A percentile compares a stretch with the other conserved stretches of the same genome.
Conservation (phyloP, 768 basidiomycete genomes). For the Suillus americanus region DNA sequence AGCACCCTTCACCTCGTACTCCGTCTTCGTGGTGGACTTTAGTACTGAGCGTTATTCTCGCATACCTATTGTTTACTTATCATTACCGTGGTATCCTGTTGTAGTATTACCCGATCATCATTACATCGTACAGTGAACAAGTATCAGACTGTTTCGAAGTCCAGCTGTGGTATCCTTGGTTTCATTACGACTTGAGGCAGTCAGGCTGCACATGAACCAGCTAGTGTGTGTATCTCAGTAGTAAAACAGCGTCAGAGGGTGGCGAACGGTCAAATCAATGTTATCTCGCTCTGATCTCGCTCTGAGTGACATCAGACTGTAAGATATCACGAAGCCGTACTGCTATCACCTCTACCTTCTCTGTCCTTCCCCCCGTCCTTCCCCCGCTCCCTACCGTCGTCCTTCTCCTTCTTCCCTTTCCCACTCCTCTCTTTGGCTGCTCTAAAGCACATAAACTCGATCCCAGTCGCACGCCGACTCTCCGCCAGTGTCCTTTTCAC, state of each 20-base stretch:
- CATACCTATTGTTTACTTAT: neutral
- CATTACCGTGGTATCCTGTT: neutral
- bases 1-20: slow-evolving; percentile 65
- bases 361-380: slow-evolving; percentile 14
- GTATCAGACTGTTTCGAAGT: neutral
- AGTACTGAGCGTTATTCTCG: neutral
- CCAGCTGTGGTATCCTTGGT: neutral
- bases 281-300: too few relatives aligned
- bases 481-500: slow-evolving; percentile 91
- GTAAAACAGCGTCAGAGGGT: neutral
- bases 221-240: neutral
- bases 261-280: neutral
- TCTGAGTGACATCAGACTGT: neutral
- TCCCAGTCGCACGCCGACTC: slow-evolving; percentile 85
- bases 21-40: slow-evolving; percentile 51
- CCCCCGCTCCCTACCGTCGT: neutral
- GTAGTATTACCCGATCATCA: neutral
- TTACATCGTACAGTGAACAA: neutral
- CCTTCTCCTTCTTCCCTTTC: neutral
- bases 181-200: too few relatives aligned
- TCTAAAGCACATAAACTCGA: slow-evolving; percentile 94
- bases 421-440: slow-evolving; percentile 51
- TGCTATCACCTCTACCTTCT: slow-evolving; percentile 10
- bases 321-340: neutral
- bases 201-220: neutral